Conservation (phyloP, 306 rosid species). For the Quercus cerris region DNA sequence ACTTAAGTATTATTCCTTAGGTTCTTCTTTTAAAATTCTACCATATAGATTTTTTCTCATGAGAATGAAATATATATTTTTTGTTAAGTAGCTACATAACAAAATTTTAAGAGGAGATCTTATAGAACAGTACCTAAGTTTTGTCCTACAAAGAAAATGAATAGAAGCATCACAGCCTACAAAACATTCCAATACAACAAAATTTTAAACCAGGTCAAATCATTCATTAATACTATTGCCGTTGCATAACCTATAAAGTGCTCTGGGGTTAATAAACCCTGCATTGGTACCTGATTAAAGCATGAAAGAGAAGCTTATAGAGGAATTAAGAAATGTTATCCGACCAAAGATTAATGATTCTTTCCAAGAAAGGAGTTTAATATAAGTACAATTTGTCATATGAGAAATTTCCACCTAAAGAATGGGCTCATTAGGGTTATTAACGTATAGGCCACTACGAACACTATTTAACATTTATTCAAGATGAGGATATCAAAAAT, state of each 20-base stretch:
- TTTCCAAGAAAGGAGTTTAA: not conserved
- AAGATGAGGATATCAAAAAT: not conserved
- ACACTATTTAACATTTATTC: not conserved
- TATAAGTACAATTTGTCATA: not conserved
- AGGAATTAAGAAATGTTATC: not conserved
- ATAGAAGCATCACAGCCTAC: conserved; percentile 64
- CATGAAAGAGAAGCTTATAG: not conserved
- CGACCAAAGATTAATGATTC: not conserved
- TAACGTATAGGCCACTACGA: not conserved
- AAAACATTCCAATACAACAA: conserved; percentile 26
- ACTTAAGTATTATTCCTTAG: no score
- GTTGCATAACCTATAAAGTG: not conserved
- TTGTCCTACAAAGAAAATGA: no score
- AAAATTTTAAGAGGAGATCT: no score
- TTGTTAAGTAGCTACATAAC: no score
- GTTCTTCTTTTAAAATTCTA: no score
- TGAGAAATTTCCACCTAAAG: not conserved
- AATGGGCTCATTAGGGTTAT: not conserved
- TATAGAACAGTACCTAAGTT: no score
- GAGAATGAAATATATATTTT: no score
- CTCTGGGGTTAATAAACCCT: not conserved
- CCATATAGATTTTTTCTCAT: no score
- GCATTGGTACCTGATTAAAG: not conserved
- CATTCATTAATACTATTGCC: not conserved
- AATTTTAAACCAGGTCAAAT: conserved; percentile 6